Percentiles rank a stretch among this genome's conserved stretches.
phyloP scores from a whole-genome alignment of 2,329 filamentous ascomycete species.

The Epichloe typhina region DNA sequence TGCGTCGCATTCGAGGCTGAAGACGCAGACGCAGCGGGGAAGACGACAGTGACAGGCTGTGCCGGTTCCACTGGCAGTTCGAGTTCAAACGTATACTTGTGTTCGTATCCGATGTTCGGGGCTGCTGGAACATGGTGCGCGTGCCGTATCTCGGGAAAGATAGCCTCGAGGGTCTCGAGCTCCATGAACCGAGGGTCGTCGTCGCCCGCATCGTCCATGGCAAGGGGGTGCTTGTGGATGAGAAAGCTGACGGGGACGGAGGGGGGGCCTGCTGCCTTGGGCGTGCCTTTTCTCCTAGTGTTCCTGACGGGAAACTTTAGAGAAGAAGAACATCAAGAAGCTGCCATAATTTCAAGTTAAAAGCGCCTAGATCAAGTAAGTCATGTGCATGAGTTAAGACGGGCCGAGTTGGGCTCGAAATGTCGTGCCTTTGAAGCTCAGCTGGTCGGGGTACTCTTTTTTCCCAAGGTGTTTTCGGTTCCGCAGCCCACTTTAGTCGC shows the following conservation, averaged over 20 bases:
- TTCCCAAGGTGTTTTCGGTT: neutral
- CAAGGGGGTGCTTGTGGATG: constrained; percentile 2
- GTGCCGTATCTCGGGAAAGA: constrained; percentile 50
- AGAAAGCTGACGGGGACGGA: too few relatives aligned
- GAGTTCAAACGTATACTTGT: constrained; percentile 35
- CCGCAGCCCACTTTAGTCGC: too few relatives aligned
- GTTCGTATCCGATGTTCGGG: neutral
- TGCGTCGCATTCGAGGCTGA: constrained; percentile 9
- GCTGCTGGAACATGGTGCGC: constrained; percentile 23
- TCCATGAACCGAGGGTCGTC: constrained; percentile 45
- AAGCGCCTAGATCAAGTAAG: too few relatives aligned
- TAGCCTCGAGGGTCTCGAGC: constrained; percentile 47
- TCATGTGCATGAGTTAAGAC: too few relatives aligned
- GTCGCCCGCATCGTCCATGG: constrained; percentile 30
- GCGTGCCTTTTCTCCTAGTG: too few relatives aligned
- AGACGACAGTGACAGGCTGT: constrained; percentile 42
- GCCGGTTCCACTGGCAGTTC: constrained; percentile 44
- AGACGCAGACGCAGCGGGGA: constrained; percentile 34
- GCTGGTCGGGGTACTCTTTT: neutral
- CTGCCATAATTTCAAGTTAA: too few relatives aligned
- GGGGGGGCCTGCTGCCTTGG: too few relatives aligned
- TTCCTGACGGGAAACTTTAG: too few relatives aligned
- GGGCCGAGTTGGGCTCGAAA: neutral
- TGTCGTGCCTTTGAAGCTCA: neutral
- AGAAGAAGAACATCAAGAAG: too few relatives aligned